phyloP scores from a whole-genome alignment of 1,284 basidiomycete species.

The Fistulina hepatica region DNA sequence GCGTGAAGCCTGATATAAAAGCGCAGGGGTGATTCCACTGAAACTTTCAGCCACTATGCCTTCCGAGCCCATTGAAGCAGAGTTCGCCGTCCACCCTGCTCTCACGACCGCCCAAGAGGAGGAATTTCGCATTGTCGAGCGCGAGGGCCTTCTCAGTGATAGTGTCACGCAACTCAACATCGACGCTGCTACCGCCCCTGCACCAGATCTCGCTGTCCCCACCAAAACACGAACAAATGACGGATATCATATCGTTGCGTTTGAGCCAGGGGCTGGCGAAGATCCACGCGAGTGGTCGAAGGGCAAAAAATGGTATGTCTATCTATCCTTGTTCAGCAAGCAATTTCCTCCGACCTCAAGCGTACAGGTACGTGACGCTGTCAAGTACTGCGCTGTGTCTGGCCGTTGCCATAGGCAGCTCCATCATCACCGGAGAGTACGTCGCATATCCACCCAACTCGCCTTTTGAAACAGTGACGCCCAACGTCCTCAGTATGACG shows the following conservation, averaged over 20 bases:
- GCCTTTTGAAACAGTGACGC: too few species aligned
- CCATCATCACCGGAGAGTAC: slow-evolving; percentile 30
- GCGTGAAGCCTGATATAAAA: too few species aligned
- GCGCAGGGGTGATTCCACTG: too few species aligned
- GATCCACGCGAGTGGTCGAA: slow-evolving; percentile 28
- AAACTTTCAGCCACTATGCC: slow-evolving; percentile 23
- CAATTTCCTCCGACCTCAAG: neutral
- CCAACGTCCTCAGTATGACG: slow-evolving; percentile 24
- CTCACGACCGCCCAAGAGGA: slow-evolving; percentile 23
- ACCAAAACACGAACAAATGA: slow-evolving; percentile 15
- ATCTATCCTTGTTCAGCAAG: neutral
- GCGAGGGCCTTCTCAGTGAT: slow-evolving; percentile 19
- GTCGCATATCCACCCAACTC: too few species aligned
- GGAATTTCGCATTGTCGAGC: slow-evolving; percentile 21
- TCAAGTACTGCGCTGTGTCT: slow-evolving; percentile 26
- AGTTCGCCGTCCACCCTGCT: slow-evolving; percentile 21
- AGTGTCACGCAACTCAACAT: too few species aligned
- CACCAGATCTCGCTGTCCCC: slow-evolving; percentile 4
- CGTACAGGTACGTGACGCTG: slow-evolving; percentile 25
- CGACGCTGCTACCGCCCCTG: neutral
- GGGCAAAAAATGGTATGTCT: slow-evolving; percentile 24
- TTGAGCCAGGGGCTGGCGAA: slow-evolving; percentile 26
- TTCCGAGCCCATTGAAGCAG: slow-evolving; percentile 28
- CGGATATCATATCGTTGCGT: slow-evolving; percentile 24
- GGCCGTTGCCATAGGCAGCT: slow-evolving; percentile 28